phyloP scores from a whole-genome alignment of 441 rosid genomes.

The Croton laevigatus region DNA sequence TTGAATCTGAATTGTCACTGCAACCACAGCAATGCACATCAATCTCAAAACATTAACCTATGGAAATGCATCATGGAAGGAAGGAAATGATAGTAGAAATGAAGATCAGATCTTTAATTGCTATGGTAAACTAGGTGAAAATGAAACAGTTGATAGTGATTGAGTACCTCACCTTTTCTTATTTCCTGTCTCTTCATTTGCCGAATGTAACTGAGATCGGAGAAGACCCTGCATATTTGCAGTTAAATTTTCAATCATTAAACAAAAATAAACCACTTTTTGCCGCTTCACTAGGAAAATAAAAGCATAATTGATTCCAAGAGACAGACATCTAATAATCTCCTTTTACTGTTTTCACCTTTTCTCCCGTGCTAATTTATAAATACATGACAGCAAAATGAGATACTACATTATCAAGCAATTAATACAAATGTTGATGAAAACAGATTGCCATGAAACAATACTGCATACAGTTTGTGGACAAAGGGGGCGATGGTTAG shows the following conservation, averaged over 20 bases:
- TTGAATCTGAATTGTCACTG: slow-evolving; percentile 83
- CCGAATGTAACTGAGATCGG: slow-evolving; percentile 85
- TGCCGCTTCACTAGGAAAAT: background rate
- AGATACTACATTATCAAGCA: background rate
- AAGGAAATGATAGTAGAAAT: slow-evolving; percentile 4
- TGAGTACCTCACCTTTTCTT: slow-evolving; percentile 60
- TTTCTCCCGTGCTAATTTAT: background rate
- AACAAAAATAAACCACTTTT: background rate
- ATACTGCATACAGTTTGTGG: background rate
- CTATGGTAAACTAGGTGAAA: background rate
- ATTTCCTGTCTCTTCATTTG: slow-evolving; percentile 75
- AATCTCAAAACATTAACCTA: slow-evolving; percentile 16
- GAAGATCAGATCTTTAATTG: background rate
- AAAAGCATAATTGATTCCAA: background rate
- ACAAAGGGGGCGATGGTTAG: background rate
- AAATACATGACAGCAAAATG: background rate
- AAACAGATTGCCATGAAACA: background rate
- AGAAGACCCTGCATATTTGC: slow-evolving; percentile 62
- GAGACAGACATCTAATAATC: background rate
- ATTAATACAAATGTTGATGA: background rate
- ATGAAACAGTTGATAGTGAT: background rate
- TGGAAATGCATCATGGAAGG: slow-evolving; percentile 12
- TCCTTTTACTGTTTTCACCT: background rate
- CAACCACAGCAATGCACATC: slow-evolving; percentile 23
- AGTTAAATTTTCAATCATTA: slow-evolving; percentile 18